phyloP scores from a whole-genome alignment of 1,284 basidiomycete species.

The Marasmius oreades region DNA sequence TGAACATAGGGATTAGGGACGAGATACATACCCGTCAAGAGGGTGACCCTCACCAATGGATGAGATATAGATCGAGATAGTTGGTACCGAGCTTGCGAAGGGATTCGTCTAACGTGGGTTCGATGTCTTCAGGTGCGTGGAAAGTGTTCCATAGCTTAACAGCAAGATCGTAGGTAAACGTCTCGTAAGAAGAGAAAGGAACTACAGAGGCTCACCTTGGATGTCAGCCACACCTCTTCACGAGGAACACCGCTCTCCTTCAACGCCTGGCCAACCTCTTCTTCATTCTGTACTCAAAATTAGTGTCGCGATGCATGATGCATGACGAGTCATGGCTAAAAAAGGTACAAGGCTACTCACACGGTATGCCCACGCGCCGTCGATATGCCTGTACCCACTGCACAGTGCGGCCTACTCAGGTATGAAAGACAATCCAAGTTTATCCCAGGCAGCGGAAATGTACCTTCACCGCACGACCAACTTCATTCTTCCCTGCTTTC shows the following conservation, averaged over 20 bases:
- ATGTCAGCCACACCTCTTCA: slow-evolving; percentile 65
- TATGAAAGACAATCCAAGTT: too few relatives aligned
- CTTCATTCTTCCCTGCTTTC: slow-evolving; percentile 52
- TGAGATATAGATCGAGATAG: slow-evolving; percentile 78
- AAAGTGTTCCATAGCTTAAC: slow-evolving; percentile 64
- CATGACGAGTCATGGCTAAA: background rate
- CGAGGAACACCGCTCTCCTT: slow-evolving; percentile 53
- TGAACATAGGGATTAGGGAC: slow-evolving; percentile 18
- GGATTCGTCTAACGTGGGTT: slow-evolving; percentile 64
- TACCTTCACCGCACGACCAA: slow-evolving; percentile 58
- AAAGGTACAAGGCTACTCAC: slow-evolving; percentile 26
- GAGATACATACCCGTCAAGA: background rate
- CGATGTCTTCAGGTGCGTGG: slow-evolving; percentile 65
- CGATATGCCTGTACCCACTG: slow-evolving; percentile 71
- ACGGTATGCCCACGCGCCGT: slow-evolving; percentile 68
- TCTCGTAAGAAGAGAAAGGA: background rate
- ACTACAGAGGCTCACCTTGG: slow-evolving; percentile 34
- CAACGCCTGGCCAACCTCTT: slow-evolving; percentile 71
- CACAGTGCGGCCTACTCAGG: slow-evolving; percentile 36
- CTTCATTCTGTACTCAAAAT: slow-evolving; percentile 55
- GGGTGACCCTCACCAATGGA: slow-evolving; percentile 67
- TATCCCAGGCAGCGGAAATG: background rate
- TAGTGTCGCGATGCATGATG: background rate
- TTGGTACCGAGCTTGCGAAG: slow-evolving; percentile 65
- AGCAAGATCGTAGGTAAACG: too few relatives aligned